Percentiles rank a stretch among this genome's conserved stretches.
phyloP scores from a whole-genome alignment of 164 flowering plant species.

The Malania oleifera region DNA sequence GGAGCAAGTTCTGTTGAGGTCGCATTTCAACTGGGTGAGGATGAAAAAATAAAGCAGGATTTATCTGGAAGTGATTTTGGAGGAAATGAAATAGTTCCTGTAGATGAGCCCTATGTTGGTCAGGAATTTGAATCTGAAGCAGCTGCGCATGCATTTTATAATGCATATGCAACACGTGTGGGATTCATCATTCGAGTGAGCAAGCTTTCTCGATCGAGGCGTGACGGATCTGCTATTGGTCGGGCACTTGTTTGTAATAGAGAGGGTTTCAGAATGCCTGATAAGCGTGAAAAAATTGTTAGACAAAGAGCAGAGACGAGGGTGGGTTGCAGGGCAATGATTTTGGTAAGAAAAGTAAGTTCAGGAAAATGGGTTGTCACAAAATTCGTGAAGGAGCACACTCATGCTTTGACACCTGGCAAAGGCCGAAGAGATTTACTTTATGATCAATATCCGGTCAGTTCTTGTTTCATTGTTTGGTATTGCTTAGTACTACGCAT shows the following conservation, averaged over 20 bases:
- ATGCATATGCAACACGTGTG: slow-evolving; percentile 58
- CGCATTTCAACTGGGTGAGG: slow-evolving; percentile 17
- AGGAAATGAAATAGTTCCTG: slow-evolving; percentile 9
- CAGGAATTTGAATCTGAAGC: slow-evolving; percentile 74
- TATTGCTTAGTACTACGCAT: not conserved
- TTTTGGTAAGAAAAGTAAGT: slow-evolving; percentile 43
- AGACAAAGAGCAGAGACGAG: slow-evolving; percentile 55
- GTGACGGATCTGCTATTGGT: slow-evolving; percentile 68
- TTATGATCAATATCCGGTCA: slow-evolving; percentile 52
- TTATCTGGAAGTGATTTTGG: slow-evolving; percentile 20
- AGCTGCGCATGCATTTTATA: slow-evolving; percentile 69
- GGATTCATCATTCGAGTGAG: slow-evolving; percentile 69
- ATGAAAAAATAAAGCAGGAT: slow-evolving; percentile 26
- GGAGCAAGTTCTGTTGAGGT: slow-evolving; percentile 37
- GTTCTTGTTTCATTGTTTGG: slow-evolving; percentile 11
- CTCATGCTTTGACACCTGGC: slow-evolving; percentile 50
- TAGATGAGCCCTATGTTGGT: slow-evolving; percentile 58
- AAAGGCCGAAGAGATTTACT: slow-evolving; percentile 51
- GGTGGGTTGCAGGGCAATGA: slow-evolving; percentile 68
- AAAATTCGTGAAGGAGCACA: slow-evolving; percentile 52
- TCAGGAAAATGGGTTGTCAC: slow-evolving; percentile 68
- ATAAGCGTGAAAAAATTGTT: slow-evolving; percentile 43
- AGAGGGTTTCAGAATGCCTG: slow-evolving; percentile 61
- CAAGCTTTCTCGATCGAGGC: slow-evolving; percentile 75
- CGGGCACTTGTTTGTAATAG: slow-evolving; percentile 77